Conservation (phyloP, 352 stramenopile genomes). For the Blastocystis sp. region DNA sequence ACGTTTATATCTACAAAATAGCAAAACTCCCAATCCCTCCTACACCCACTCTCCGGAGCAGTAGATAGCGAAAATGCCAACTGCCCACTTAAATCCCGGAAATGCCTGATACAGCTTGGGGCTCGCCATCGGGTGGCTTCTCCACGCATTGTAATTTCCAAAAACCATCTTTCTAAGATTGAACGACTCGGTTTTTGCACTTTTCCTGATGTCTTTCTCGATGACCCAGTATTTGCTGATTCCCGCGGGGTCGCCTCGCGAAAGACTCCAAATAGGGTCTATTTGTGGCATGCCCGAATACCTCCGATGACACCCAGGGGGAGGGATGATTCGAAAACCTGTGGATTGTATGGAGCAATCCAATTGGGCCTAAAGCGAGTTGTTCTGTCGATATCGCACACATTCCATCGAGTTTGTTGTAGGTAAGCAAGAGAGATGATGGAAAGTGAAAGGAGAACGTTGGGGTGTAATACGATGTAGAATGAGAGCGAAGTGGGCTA, state of each 20-base stretch:
- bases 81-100: constrained; percentile 56
- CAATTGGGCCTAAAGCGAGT: too few species aligned
- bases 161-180: constrained; percentile 42
- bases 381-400: too few species aligned
- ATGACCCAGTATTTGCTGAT: too few species aligned
- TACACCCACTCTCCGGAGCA: constrained; percentile 54
- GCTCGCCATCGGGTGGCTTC: constrained; percentile 50
- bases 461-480: constrained; percentile 11
- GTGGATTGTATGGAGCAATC: too few species aligned
- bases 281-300: too few species aligned
- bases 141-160: constrained; percentile 56
- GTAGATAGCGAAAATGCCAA: constrained; percentile 56
- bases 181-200: too few species aligned
- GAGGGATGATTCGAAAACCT: too few species aligned
- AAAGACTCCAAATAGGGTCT: too few species aligned
- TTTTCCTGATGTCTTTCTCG: too few species aligned
- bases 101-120: constrained; percentile 53
- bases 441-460: background rate
- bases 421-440: background rate
- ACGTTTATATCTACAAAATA: constrained; percentile 6
- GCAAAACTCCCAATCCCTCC: background rate
- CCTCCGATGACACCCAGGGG: too few species aligned
- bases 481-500: constrained; percentile 56
- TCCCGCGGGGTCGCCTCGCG: too few species aligned
- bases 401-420: too few species aligned